phyloP scores from a whole-genome alignment of 1,139 yeast species.

The Scheffersomyces illinoinensis region DNA sequence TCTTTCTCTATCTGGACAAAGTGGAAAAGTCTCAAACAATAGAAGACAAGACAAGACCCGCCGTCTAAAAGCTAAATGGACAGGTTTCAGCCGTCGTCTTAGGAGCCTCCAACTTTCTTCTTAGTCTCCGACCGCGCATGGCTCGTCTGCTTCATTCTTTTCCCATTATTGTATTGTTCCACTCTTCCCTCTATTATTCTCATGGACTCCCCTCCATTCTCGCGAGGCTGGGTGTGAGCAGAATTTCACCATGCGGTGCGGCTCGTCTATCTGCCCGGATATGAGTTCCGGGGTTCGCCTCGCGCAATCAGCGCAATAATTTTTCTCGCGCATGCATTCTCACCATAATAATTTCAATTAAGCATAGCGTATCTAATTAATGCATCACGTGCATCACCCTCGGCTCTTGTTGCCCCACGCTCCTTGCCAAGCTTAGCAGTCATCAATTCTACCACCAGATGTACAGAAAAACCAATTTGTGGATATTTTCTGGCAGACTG shows the following conservation, averaged over 20 bases:
- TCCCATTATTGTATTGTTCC: neutral
- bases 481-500: neutral
- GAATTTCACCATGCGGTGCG: neutral
- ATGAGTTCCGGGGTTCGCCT: neutral
- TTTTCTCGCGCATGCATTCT: neutral
- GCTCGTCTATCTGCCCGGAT: neutral
- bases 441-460: neutral
- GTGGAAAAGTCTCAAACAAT: neutral
- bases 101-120: no score
- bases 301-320: neutral
- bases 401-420: neutral
- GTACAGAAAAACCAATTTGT: neutral
- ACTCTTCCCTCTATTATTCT: neutral
- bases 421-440: constrained; percentile 1
- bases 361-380: neutral
- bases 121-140: neutral
- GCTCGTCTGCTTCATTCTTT: neutral
- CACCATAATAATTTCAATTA: neutral
- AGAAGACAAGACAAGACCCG: neutral
- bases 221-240: neutral
- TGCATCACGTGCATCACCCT: neutral
- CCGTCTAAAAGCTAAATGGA: neutral
- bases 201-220: neutral
- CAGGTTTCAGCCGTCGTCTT: neutral
- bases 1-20: neutral